Evolutionary conservation across 805 yeast genomes (phyloP).

Genomic region (Clavispora carvajalis): DNA sequence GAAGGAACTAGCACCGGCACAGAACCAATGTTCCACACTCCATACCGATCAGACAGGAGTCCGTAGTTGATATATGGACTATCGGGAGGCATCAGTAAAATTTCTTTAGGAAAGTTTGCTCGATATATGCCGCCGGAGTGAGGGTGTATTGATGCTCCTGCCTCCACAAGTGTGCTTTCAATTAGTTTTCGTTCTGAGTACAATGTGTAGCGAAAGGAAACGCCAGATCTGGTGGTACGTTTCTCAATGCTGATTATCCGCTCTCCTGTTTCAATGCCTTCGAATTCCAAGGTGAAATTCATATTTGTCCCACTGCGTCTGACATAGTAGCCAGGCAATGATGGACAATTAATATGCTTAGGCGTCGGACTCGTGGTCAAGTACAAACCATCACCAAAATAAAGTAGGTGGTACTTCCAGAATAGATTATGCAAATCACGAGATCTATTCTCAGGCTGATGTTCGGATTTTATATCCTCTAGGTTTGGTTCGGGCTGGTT

Average conservation of each 20-base stretch:
- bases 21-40: conserved; percentile 33
- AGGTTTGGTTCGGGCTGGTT: conserved; percentile 5
- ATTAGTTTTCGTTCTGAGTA: conserved; percentile 1
- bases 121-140: neutral
- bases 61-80: neutral
- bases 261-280: conserved; percentile 13
- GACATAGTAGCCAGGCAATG: conserved; percentile 60
- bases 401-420: conserved; percentile 63
- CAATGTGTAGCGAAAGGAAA: conserved; percentile 5
- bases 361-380: conserved; percentile 63
- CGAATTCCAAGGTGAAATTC: conserved; percentile 9
- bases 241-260: conserved; percentile 7
- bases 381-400: conserved; percentile 50
- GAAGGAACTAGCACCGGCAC: conserved; percentile 34
- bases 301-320: conserved; percentile 1
- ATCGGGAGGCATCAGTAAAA: neutral
- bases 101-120: neutral
- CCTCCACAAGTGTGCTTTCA: conserved; percentile 2
- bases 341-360: conserved; percentile 52
- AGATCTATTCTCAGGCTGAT: neutral
- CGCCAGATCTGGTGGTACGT: neutral
- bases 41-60: neutral
- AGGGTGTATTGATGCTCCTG: neutral
- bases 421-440: conserved; percentile 21
- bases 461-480: neutral